phyloP scores from a whole-genome alignment of 2,329 filamentous ascomycete species.

The Ophiobolus disseminans region DNA sequence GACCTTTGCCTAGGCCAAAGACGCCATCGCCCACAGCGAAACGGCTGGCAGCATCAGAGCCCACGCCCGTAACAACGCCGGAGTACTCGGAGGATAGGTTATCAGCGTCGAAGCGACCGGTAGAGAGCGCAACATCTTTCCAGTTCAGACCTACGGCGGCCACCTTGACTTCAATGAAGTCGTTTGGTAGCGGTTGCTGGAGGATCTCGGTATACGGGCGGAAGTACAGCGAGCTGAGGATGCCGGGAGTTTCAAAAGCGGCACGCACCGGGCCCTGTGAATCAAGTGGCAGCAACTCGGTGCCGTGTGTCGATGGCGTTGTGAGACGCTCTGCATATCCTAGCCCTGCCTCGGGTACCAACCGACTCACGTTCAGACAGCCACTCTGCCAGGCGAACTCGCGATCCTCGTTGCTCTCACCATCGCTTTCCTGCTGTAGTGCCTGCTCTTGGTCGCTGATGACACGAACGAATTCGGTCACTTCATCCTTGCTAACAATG shows the following conservation, averaged over 20 bases:
- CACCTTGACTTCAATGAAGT: conserved; percentile 24
- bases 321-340: background rate
- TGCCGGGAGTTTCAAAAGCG: conserved; percentile 12
- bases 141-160: conserved; percentile 26
- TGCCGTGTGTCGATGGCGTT: background rate
- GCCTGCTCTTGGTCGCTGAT: background rate
- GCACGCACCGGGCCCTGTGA: background rate
- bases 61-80: background rate
- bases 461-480: background rate
- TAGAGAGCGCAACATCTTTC: conserved; percentile 22
- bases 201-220: conserved; percentile 8
- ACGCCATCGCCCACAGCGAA: conserved; percentile 17
- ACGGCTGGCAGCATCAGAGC: background rate
- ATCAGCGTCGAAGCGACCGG: conserved; percentile 23
- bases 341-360: conserved; percentile 22
- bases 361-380: conserved; percentile 26
- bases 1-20: conserved; percentile 17
- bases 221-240: conserved; percentile 31
- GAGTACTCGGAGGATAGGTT: conserved; percentile 19
- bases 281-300: background rate
- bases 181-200: conserved; percentile 14
- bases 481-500: background rate
- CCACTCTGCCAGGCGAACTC: conserved; percentile 27
- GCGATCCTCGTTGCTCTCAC: conserved; percentile 12
- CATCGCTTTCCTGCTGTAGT: conserved; percentile 4